phyloP scores from a whole-genome alignment of 768 basidiomycete species.

The Tulasnella sp. region DNA sequence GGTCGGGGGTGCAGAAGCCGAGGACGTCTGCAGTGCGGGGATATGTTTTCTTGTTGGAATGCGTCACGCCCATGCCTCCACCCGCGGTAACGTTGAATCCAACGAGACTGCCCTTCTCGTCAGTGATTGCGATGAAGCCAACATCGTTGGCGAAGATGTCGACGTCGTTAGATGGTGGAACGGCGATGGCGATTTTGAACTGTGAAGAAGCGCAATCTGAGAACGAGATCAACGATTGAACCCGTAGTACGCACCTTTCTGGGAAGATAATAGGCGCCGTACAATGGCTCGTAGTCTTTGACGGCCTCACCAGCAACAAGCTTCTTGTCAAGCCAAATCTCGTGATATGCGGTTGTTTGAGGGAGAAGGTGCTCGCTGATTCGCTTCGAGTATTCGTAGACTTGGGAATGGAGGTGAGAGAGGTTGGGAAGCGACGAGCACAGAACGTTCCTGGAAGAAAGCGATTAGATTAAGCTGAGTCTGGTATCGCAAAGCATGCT shows the following conservation, averaged over 20 bases:
- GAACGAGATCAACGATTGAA: neutral
- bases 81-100: slow-evolving; percentile 94
- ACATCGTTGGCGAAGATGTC: slow-evolving; percentile 94
- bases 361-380: slow-evolving; percentile 84
- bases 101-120: slow-evolving; percentile 57
- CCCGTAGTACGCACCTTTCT: slow-evolving; percentile 52
- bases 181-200: slow-evolving; percentile 96
- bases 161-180: slow-evolving; percentile 93
- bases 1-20: slow-evolving; percentile 84
- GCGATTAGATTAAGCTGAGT: neutral
- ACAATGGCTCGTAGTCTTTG: slow-evolving; percentile 93
- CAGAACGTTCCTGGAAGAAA: slow-evolving; percentile 60
- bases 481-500: slow-evolving; percentile 17
- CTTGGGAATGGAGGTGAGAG: slow-evolving; percentile 75
- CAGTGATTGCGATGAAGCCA: slow-evolving; percentile 90
- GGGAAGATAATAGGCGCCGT: slow-evolving; percentile 94
- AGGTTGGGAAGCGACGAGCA: slow-evolving; percentile 83
- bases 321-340: slow-evolving; percentile 99
- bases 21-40: slow-evolving; percentile 78
- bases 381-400: slow-evolving; percentile 71
- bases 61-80: slow-evolving; percentile 99
- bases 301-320: slow-evolving; percentile 86
- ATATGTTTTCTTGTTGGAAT: slow-evolving; percentile 98
- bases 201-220: slow-evolving; percentile 23
- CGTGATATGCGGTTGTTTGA: slow-evolving; percentile 87